phyloP scores from a whole-genome alignment of 2,329 filamentous ascomycete genomes.

The Verticillium nubilum region DNA sequence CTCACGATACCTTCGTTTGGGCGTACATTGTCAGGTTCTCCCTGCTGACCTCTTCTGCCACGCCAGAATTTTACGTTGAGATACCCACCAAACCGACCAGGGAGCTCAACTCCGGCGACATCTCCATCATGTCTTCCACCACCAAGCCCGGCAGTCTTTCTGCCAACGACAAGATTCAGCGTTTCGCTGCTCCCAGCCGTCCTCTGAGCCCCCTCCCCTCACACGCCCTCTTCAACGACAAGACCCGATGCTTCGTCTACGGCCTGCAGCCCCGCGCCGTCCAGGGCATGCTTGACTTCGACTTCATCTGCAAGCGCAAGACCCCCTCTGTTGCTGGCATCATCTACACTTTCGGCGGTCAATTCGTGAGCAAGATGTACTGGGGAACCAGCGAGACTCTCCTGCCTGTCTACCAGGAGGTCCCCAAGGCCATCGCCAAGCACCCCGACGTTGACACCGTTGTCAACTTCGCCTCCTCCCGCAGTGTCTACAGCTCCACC shows the following conservation, averaged over 20 bases:
- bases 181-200: constrained; percentile 88
- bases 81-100: constrained; percentile 8
- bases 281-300: constrained; percentile 95
- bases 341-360: constrained; percentile 99
- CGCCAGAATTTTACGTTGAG: constrained; percentile 13
- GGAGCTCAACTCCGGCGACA: background rate
- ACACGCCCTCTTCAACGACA: constrained; percentile 96
- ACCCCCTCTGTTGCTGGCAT: constrained; percentile 97
- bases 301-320: constrained; percentile 99
- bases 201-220: constrained; percentile 81
- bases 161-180: constrained; percentile 98
- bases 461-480: constrained; percentile 98
- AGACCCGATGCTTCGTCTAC: constrained; percentile 99
- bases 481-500: constrained; percentile 96
- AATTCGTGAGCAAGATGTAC: constrained; percentile 99
- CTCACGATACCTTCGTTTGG: constrained; percentile 6
- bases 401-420: constrained; percentile 94
- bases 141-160: constrained; percentile 49
- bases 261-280: constrained; percentile 94
- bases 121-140: constrained; percentile 25
- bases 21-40: constrained; percentile 11
- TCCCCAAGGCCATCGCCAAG: constrained; percentile 89
- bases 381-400: constrained; percentile 99
- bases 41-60: constrained; percentile 11
- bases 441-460: constrained; percentile 95